These are phyloP conservation scores for Coleophoma crateriformis DNA, from an alignment of 2,329 filamentous ascomycete species.

Conservation along the genomic window DNA sequence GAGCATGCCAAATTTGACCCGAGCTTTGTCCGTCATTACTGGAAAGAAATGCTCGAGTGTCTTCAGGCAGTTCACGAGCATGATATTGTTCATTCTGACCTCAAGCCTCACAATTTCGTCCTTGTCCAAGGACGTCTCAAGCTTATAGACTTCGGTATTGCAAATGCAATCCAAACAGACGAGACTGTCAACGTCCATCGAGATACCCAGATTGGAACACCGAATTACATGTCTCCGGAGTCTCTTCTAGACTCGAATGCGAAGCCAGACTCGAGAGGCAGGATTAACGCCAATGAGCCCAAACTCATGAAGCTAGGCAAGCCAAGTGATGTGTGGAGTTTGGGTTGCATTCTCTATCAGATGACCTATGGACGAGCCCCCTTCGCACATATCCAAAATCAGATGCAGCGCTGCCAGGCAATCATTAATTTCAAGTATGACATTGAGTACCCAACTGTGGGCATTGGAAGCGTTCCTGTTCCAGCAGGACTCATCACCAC, in stretches of 20 bases:
- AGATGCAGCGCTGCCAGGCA: conserved; percentile 78
- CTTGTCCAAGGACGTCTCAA: conserved; percentile 86
- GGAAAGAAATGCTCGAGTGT: conserved; percentile 99
- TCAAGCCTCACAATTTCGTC: conserved; percentile 97
- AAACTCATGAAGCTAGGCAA: conserved; percentile 96
- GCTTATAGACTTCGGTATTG: conserved; percentile 97
- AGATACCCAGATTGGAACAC: conserved; percentile 90
- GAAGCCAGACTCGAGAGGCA: conserved; percentile 27
- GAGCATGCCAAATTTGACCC: conserved; percentile 76
- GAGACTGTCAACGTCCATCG: conserved; percentile 97
- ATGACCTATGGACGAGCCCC: conserved; percentile 97
- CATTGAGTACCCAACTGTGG: conserved; percentile 67
- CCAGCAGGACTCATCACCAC: conserved; percentile 55
- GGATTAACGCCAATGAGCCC: conserved; percentile 33
- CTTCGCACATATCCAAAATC: conserved; percentile 86
- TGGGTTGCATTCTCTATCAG: conserved; percentile 95
- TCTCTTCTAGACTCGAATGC: conserved; percentile 83
- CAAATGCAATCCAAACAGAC: conserved; percentile 92
- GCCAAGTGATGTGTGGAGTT: conserved; percentile 90
- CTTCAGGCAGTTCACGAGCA: conserved; percentile 81
- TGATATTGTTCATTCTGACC: conserved; percentile 93
- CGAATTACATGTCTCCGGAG: conserved; percentile 98
- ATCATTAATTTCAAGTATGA: conserved; percentile 74
- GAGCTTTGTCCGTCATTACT: conserved; percentile 93
- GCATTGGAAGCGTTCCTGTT: conserved; percentile 59